Conservation (phyloP, 805 yeast genomes). For the Cyberlindnera mississippiensis region DNA sequence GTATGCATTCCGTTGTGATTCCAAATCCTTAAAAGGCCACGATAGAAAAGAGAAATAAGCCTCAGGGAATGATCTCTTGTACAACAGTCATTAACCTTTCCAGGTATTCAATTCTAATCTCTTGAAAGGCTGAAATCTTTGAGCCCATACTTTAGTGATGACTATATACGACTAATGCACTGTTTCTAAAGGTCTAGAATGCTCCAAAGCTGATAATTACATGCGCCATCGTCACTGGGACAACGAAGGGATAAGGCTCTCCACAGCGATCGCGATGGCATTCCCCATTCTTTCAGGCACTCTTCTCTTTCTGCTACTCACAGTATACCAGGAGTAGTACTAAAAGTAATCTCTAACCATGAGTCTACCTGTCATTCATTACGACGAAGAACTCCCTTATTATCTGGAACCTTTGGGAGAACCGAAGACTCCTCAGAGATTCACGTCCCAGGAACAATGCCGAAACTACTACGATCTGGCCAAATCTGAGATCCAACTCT, state of each 20-base stretch:
- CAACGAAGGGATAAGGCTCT: background rate
- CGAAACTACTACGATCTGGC: constrained; percentile 6
- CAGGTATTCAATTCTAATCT: no score
- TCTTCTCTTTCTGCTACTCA: background rate
- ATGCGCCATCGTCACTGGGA: no score
- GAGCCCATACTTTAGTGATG: no score
- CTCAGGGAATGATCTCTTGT: no score
- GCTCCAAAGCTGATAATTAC: background rate
- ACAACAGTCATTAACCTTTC: no score
- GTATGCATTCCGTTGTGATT: no score
- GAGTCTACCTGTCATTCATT: constrained; percentile 5
- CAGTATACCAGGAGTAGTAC: no score
- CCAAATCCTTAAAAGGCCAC: no score
- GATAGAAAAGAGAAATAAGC: no score
- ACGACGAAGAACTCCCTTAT: constrained; percentile 2
- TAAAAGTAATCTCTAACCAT: no score
- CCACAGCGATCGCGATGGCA: background rate
- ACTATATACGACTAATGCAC: no score
- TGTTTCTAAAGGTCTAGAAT: background rate
- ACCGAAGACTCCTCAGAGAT: background rate
- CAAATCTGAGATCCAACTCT: constrained; percentile 5
- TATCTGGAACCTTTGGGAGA: constrained; percentile 5
- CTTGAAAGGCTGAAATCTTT: no score
- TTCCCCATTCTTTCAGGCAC: background rate
- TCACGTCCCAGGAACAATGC: constrained; percentile 5